Evolutionary conservation across 768 basidiomycete genomes (phyloP).

Genomic region (Kwoniella botswanensis): DNA sequence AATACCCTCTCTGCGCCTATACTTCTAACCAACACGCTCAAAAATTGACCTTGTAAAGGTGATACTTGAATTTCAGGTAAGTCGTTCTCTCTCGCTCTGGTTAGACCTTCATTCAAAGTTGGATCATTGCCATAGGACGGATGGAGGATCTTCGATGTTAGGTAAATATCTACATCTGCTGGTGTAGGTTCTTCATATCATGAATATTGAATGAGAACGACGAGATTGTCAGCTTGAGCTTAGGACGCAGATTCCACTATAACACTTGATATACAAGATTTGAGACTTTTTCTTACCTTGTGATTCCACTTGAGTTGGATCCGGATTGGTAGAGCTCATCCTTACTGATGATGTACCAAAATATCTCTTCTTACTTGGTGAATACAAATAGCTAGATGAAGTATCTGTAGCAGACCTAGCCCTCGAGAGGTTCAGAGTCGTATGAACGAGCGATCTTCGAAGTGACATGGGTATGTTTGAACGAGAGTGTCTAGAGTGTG

Average conservation of each 20-base stretch:
- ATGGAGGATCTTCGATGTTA: constrained; percentile 33
- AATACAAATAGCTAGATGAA: too few species aligned
- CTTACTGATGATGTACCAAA: too few species aligned
- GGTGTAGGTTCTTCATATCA: constrained; percentile 24
- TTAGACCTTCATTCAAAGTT: constrained; percentile 15
- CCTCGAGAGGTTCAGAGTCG: background rate
- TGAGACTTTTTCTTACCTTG: too few species aligned
- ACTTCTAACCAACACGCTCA: constrained; percentile 64
- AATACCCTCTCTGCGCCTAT: constrained; percentile 67
- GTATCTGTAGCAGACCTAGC: too few species aligned
- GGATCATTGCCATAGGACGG: constrained; percentile 31
- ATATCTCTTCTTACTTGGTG: too few species aligned
- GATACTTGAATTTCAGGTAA: constrained; percentile 44
- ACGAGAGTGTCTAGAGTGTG: too few species aligned
- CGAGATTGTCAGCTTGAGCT: too few species aligned
- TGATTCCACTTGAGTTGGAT: too few species aligned
- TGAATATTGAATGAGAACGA: background rate
- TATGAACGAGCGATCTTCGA: background rate
- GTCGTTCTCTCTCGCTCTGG: constrained; percentile 36
- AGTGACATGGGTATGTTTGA: background rate
- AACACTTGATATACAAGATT: too few species aligned
- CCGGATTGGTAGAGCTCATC: too few species aligned
- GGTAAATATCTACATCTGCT: constrained; percentile 34
- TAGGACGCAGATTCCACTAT: too few species aligned
- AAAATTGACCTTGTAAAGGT: constrained; percentile 59